Conservation (phyloP, 345 rosid genomes). For the Acer campestre region DNA sequence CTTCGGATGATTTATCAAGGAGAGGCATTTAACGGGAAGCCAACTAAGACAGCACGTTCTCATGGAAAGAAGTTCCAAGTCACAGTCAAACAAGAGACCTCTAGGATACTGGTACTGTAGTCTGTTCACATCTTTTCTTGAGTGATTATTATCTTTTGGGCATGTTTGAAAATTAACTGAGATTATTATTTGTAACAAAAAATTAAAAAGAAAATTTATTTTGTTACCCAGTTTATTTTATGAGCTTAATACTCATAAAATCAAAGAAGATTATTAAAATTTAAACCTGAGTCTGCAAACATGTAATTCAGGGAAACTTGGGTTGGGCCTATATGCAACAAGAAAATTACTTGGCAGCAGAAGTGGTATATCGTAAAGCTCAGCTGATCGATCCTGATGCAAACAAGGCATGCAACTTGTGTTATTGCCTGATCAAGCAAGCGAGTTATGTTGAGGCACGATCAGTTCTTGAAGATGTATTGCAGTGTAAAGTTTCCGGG, state of each 20-base stretch:
- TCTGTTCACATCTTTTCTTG: neutral
- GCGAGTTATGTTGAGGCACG: slow-evolving; percentile 53
- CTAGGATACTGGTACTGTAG: slow-evolving; percentile 74
- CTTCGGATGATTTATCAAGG: slow-evolving; percentile 76
- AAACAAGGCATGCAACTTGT: slow-evolving; percentile 86
- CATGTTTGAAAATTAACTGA: neutral
- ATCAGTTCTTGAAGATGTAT: slow-evolving; percentile 44
- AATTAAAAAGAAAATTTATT: neutral
- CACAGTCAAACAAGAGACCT: slow-evolving; percentile 76
- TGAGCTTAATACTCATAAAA: neutral
- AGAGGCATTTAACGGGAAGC: slow-evolving; percentile 84
- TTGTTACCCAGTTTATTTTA: neutral
- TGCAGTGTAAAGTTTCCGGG: slow-evolving; percentile 43
- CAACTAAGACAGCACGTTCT: slow-evolving; percentile 90
- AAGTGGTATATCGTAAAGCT: slow-evolving; percentile 71
- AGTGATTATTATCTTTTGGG: neutral
- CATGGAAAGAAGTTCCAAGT: slow-evolving; percentile 97
- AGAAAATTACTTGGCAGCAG: slow-evolving; percentile 65
- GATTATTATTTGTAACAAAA: neutral
- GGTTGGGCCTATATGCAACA: slow-evolving; percentile 99
- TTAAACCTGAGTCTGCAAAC: neutral
- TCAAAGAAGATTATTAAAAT: neutral
- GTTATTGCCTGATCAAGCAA: slow-evolving; percentile 77
- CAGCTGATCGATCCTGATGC: slow-evolving; percentile 82
- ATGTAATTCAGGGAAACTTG: slow-evolving; percentile 68